Percentiles rank a stretch among this genome's conserved stretches.
These are phyloP conservation scores for Curvularia sp. DNA, from an alignment of 2,329 filamentous ascomycete species.

Conservation along the genomic window DNA sequence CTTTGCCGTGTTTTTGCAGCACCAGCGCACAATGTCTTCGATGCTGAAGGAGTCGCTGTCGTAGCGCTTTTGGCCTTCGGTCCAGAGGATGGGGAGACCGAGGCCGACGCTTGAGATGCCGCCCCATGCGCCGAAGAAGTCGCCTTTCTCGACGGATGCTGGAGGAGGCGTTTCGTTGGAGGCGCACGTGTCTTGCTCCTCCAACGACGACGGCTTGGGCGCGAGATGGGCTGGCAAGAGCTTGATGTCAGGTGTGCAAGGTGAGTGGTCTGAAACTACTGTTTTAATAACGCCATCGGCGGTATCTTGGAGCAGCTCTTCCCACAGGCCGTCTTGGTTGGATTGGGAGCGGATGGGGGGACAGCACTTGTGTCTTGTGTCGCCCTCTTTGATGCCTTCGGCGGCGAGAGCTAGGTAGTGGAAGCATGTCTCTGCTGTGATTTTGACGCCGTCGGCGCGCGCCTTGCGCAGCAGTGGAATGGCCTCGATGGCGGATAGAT, in stretches of 20 bases:
- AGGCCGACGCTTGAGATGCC: slow-evolving; percentile 94
- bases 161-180: background rate
- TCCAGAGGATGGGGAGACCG: slow-evolving; percentile 89
- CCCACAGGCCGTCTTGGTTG: slow-evolving; percentile 89
- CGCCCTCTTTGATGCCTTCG: slow-evolving; percentile 81
- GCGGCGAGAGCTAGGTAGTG: slow-evolving; percentile 88
- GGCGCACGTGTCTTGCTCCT: slow-evolving; percentile 18
- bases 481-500: slow-evolving; percentile 86
- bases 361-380: slow-evolving; percentile 94
- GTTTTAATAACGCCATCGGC: slow-evolving; percentile 84
- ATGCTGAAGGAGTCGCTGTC: slow-evolving; percentile 60
- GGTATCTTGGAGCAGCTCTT: slow-evolving; percentile 66
- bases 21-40: slow-evolving; percentile 83
- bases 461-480: slow-evolving; percentile 82
- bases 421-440: slow-evolving; percentile 95
- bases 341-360: slow-evolving; percentile 82
- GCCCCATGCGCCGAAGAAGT: slow-evolving; percentile 97
- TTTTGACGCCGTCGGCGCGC: slow-evolving; percentile 75
- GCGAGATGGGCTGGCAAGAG: slow-evolving; percentile 77
- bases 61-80: slow-evolving; percentile 70
- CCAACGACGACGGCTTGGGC: slow-evolving; percentile 52
- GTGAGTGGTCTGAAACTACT: slow-evolving; percentile 93
- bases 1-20: slow-evolving; percentile 82
- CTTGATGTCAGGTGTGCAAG: slow-evolving; percentile 94
- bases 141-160: slow-evolving; percentile 61